Base-by-base conservation (phyloP, 202 grass and related monocot species). In the Digitaria exilis region DNA sequence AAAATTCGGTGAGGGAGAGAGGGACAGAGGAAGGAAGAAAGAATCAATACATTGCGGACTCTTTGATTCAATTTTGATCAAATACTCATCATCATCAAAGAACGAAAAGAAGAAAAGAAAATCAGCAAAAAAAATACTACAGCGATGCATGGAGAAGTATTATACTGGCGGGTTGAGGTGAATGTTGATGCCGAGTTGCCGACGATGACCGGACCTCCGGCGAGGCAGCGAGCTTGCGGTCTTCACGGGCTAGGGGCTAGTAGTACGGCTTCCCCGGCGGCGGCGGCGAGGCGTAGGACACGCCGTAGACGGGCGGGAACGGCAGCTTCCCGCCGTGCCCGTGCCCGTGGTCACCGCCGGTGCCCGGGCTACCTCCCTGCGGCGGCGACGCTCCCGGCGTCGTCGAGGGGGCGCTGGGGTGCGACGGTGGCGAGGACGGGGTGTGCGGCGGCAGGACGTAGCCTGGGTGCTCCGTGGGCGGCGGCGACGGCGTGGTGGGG, bases 261-360 rank as follows among this genome's bases (percentile, higher is more conserved):
- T 95, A 76, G 87, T 87, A 82, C 22, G 92, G 96, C 72, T 90
- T 86, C 58, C 31, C 70, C 0, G 96, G 96, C 0, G 96, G 96
- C 5, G 96, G 96, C n/a, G 96, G 96, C 7, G 96, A 98, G 8
- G 90, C 80, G 77, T 98, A 98, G 0, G 96, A 56, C 79, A 98
- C 59, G 35, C 96, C 89, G 71, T 95, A 83, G 2, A 98, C 92
- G 0, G 96, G 96, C 2, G 96, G 96, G 69, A 92, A 97, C 8
- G 84, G 74, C 24, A 66, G 31, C 51, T 79, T 86, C 11, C 57
- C 69, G 11, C 75, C 44, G 22, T 86, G 72, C n/a, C n/a, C n/a
- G n/a, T n/a, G n/a, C 25, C 77, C 69, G n/a, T 46, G 28, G 19
- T 85, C 37, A 13, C n/a, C n/a, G n/a, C n/a, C n/a, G n/a, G n/a